Conservation (phyloP, 331 rosid genomes). For the Quercus phellos region DNA sequence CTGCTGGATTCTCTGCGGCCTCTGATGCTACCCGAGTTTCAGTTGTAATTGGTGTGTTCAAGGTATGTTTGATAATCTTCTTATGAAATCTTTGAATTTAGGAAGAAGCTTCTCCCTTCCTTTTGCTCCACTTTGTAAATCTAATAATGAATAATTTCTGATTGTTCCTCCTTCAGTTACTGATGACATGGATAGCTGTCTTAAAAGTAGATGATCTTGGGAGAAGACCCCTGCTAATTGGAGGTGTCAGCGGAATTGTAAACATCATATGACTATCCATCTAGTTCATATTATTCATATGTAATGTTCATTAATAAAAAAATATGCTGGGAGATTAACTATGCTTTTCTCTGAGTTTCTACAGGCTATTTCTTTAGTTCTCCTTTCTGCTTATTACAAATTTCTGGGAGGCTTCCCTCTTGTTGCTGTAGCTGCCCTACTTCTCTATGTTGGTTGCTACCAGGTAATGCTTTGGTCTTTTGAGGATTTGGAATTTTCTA, state of each 20-base stretch:
- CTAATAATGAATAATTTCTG: conserved; percentile 22
- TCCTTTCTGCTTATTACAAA: conserved; percentile 82
- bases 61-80: conserved; percentile 40
- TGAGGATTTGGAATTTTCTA: conserved; percentile 8
- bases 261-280: conserved; percentile 26
- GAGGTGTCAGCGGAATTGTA: conserved; percentile 94
- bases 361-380: conserved; percentile 68
- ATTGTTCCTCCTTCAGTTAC: conserved; percentile 44
- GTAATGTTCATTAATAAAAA: background rate
- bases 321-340: conserved; percentile 17
- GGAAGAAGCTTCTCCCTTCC: background rate
- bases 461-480: conserved; percentile 53
- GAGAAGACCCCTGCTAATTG: conserved; percentile 81
- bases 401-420: conserved; percentile 81
- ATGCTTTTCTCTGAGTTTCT: conserved; percentile 19
- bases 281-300: background rate
- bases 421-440: conserved; percentile 82
- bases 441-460: conserved; percentile 93
- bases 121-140: background rate
- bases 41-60: conserved; percentile 83
- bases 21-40: conserved; percentile 93
- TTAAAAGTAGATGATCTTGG: conserved; percentile 94
- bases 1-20: conserved; percentile 96
- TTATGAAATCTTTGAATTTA: background rate
- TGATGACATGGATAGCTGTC: conserved; percentile 85